Percentiles rank a stretch among this genome's conserved stretches.
Evolutionary conservation across 2,329 filamentous ascomycete species (phyloP).

Genomic region (Colletotrichum viniferum): DNA sequence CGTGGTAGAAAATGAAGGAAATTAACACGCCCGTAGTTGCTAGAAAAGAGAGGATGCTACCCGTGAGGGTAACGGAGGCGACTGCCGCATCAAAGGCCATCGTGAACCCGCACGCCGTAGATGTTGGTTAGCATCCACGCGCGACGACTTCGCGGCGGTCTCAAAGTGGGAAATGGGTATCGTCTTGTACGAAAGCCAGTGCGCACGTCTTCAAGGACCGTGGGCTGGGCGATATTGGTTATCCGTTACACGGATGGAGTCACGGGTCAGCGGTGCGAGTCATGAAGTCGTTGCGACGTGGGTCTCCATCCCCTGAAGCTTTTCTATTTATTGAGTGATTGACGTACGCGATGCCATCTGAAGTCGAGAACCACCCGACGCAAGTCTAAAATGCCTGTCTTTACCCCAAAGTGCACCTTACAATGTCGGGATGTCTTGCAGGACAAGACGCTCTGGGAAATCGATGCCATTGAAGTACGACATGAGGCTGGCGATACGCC

Average conservation of each 20-base stretch:
- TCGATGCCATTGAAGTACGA: neutral
- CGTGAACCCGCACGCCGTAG: conserved; percentile 18
- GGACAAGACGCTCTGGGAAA: neutral
- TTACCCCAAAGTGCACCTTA: neutral
- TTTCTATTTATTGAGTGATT: conserved; percentile 18
- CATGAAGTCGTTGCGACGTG: conserved; percentile 13
- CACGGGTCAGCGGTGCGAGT: conserved; percentile 12
- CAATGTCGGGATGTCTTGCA: neutral
- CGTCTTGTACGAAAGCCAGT: conserved; percentile 16
- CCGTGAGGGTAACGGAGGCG: conserved; percentile 15
- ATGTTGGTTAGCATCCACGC: conserved; percentile 9
- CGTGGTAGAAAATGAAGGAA: conserved; percentile 16
- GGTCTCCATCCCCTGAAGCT: conserved; percentile 5
- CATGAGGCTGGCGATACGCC: neutral
- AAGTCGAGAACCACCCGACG: neutral
- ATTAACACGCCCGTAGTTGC: conserved; percentile 13
- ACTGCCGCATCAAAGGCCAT: conserved; percentile 20
- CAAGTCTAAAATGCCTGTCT: neutral
- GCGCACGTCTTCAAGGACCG: neutral
- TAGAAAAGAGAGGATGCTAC: conserved; percentile 16
- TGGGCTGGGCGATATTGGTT: neutral
- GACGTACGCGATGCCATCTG: conserved; percentile 8
- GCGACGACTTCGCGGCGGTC: neutral
- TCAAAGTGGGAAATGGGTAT: conserved; percentile 9
- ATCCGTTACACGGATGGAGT: conserved; percentile 7